Evolutionary conservation across 495 filamentous ascomycete species (phyloP), one percentile per base, ranked within the genome.

Genomic region (Baudoinia panamericana): DNA sequence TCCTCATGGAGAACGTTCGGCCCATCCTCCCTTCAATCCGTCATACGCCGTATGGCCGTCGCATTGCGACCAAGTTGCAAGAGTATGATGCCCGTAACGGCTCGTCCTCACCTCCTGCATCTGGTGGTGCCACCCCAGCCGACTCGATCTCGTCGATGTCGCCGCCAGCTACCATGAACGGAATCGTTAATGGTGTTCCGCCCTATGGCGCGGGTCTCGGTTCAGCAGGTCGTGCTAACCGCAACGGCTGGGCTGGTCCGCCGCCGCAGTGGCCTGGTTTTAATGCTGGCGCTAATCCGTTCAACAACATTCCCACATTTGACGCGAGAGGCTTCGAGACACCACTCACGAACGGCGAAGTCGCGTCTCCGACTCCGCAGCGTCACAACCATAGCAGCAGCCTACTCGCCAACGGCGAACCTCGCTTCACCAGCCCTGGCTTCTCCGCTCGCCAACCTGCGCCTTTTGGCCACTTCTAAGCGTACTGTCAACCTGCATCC

Each of bases 41-140:
- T 28, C 72, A 78, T 40, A 93, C 84, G 21, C 90, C 90, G 5
- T 87, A 95, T 56, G 90, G 90, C 20, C 86, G 88, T 43, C 82
- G 90, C 36, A 90, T 95, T 48, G 76, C 79, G 47, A 76, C 76
- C 43, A 97, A 95, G 66, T 82, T 97, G 27, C 63, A 48, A 17
- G 60, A 63, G 36, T 56, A 53, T 35, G 60, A 63, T 38, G 43
- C 33, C 22, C 51, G 45, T 23, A 36, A 12, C 17, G 36, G 29
- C 30, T 37, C 40, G 26, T 10, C 16, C 1, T 35, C 43, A 11
- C 39, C 45, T 22, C 33, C 23, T 5, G 28, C 34, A 1, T 32
- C 46, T 36, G 35, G 28, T 25, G 37, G 17, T 23, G 20, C 22
- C 20, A 46, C 48, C 15, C 41, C 41, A 5, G 17, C 43, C 19